Conservation (phyloP, 2,329 filamentous ascomycete species). For the Metarhizium humberi region DNA sequence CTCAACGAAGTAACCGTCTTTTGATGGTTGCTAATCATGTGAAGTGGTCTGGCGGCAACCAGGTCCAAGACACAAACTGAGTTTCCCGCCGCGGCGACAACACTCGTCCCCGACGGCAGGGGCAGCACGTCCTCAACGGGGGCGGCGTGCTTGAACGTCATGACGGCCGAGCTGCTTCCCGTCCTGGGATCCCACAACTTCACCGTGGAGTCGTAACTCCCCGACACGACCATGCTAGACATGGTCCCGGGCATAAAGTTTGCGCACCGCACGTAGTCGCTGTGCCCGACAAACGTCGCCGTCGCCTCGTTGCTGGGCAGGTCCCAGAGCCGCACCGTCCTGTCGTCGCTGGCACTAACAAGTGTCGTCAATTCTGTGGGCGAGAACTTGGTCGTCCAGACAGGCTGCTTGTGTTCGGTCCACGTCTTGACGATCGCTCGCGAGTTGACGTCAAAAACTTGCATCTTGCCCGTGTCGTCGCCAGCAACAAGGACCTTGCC, state of each 20-base stretch:
- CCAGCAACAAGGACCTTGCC: constrained; percentile 84
- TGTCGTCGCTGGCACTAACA: constrained; percentile 86
- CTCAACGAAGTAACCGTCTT: constrained; percentile 91
- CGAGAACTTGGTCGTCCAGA: constrained; percentile 89
- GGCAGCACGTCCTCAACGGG: constrained; percentile 84
- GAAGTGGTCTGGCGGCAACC: constrained; percentile 78
- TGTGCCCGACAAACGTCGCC: constrained; percentile 74
- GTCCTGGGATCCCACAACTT: constrained; percentile 86
- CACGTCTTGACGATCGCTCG: constrained; percentile 92
- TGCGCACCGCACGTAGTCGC: constrained; percentile 85
- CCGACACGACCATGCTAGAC: constrained; percentile 74
- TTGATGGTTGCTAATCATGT: constrained; percentile 87
- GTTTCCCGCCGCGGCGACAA: constrained; percentile 78
- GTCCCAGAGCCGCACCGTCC: constrained; percentile 90
- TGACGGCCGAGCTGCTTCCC: constrained; percentile 56
- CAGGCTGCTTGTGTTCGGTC: constrained; percentile 87
- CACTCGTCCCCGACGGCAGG: constrained; percentile 74
- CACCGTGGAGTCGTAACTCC: constrained; percentile 91
- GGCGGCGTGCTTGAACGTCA: constrained; percentile 92
- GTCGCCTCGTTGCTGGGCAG: constrained; percentile 70
- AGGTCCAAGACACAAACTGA: constrained; percentile 87
- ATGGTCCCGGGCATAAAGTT: constrained; percentile 69
- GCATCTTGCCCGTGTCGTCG: constrained; percentile 84
- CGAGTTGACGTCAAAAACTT: constrained; percentile 86
- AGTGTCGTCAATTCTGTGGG: constrained; percentile 76